Evolutionary conservation across 2,329 filamentous ascomycete genomes (phyloP).

Genomic region (Beauveria sp.): DNA sequence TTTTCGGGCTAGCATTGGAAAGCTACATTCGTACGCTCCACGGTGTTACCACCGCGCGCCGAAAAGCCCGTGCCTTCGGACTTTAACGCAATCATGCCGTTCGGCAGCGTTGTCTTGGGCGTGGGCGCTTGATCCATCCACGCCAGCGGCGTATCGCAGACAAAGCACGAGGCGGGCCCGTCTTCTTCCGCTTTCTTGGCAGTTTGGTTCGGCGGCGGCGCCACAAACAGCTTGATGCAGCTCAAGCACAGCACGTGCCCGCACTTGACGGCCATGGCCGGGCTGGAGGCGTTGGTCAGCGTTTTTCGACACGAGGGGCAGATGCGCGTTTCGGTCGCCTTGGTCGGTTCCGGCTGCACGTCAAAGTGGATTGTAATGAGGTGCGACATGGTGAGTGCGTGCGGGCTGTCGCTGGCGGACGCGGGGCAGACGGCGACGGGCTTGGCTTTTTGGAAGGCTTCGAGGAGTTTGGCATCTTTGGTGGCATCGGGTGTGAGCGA

Average conservation of each 20-base stretch:
- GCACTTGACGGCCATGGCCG: slow-evolving; percentile 77
- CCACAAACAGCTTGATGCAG: slow-evolving; percentile 80
- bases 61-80: slow-evolving; percentile 92
- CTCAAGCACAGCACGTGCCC: slow-evolving; percentile 85
- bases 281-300: slow-evolving; percentile 74
- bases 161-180: slow-evolving; percentile 57
- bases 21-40: slow-evolving; percentile 68
- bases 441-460: slow-evolving; percentile 55
- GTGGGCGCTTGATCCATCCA: slow-evolving; percentile 34
- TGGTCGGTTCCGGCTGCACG: slow-evolving; percentile 51
- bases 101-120: slow-evolving; percentile 50
- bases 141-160: slow-evolving; percentile 75
- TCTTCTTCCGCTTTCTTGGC: slow-evolving; percentile 33
- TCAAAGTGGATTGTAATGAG: slow-evolving; percentile 72
- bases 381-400: slow-evolving; percentile 69
- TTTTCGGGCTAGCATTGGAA: slow-evolving; percentile 61
- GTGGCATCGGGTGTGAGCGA: slow-evolving; percentile 60
- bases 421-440: slow-evolving; percentile 68
- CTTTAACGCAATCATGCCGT: slow-evolving; percentile 70
- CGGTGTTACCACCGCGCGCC: slow-evolving; percentile 73
- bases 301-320: slow-evolving; percentile 84
- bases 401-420: slow-evolving; percentile 56
- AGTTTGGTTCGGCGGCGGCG: slow-evolving; percentile 41
- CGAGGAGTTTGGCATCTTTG: slow-evolving; percentile 40
- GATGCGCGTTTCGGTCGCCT: slow-evolving; percentile 36